These are phyloP conservation scores for Eruca vesicaria DNA, from an alignment of 441 rosid genomes.

Conservation along the genomic window DNA sequence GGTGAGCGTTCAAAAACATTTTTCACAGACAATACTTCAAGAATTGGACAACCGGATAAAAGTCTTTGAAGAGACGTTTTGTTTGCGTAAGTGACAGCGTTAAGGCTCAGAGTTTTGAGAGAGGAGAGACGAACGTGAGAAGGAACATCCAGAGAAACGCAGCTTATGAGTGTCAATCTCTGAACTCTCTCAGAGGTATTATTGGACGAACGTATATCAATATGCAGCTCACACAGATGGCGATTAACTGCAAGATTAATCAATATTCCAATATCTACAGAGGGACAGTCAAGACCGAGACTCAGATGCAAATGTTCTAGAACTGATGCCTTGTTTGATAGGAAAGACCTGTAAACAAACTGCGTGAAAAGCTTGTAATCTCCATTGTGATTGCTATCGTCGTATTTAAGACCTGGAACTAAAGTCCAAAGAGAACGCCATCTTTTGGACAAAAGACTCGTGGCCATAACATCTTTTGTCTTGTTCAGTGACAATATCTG, in stretches of 20 bases:
- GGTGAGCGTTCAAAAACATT: too few species aligned
- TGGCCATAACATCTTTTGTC: neutral
- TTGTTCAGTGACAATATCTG: neutral
- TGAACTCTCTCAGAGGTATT: neutral
- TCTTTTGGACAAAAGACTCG: slow-evolving; percentile 19
- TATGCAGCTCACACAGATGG: neutral
- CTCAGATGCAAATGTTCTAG: neutral
- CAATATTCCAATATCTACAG: slow-evolving; percentile 4
- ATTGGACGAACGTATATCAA: neutral
- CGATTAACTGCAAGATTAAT: slow-evolving; percentile 17
- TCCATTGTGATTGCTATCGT: neutral
- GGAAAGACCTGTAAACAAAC: slow-evolving; percentile 19
- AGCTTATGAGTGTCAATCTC: neutral
- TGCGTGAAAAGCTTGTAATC: slow-evolving; percentile 2
- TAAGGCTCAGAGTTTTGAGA: slow-evolving; percentile 1
- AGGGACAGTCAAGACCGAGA: neutral
- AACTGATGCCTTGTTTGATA: slow-evolving; percentile 6
- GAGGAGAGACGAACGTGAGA: slow-evolving; percentile 6
- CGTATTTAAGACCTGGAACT: neutral
- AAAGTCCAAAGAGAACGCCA: slow-evolving; percentile 14
- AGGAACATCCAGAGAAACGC: neutral
- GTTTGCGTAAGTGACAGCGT: neutral
- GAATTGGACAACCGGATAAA: slow-evolving; percentile 2
- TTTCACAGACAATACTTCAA: too few species aligned
- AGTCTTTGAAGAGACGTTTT: neutral